Percentiles rank a stretch among this genome's conserved stretches.
Evolutionary conservation across 2,329 filamentous ascomycete genomes (phyloP).

Genomic region (Dactylella cylindrospora): DNA sequence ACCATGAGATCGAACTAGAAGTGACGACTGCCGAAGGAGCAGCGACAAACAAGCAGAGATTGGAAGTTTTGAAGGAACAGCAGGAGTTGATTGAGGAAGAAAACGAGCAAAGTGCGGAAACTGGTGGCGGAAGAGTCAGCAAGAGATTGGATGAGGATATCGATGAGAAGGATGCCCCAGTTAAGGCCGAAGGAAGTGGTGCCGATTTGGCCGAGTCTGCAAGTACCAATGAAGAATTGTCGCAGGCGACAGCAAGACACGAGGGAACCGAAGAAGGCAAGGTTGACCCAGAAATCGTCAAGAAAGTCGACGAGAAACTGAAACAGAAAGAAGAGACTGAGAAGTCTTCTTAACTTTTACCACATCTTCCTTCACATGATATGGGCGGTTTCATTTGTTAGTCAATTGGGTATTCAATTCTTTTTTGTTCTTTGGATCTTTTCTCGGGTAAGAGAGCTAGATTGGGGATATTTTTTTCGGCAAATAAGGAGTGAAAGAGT

Average conservation of each 20-base stretch:
- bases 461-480: too few relatives aligned
- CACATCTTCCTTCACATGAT: too few relatives aligned
- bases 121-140: conserved; percentile 53
- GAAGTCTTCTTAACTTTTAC: too few relatives aligned
- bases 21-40: conserved; percentile 95
- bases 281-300: conserved; percentile 31
- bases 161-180: conserved; percentile 68
- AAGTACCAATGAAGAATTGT: conserved; percentile 42
- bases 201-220: conserved; percentile 14
- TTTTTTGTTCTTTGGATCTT: too few relatives aligned
- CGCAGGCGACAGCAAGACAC: conserved; percentile 45
- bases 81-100: conserved; percentile 97
- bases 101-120: conserved; percentile 83
- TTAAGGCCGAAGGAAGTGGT: neutral
- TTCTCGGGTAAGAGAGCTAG: too few relatives aligned
- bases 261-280: conserved; percentile 47
- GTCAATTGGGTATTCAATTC: too few relatives aligned
- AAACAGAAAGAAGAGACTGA: conserved; percentile 11
- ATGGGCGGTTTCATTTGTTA: too few relatives aligned
- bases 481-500: too few relatives aligned
- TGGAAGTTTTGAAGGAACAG: conserved; percentile 97
- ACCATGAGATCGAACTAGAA: conserved; percentile 99
- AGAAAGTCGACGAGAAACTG: conserved; percentile 11
- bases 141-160: conserved; percentile 81
- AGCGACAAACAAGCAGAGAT: conserved; percentile 96